phyloP scores from a whole-genome alignment of 345 rosid species.

The Raphanus raphanistrum region DNA sequence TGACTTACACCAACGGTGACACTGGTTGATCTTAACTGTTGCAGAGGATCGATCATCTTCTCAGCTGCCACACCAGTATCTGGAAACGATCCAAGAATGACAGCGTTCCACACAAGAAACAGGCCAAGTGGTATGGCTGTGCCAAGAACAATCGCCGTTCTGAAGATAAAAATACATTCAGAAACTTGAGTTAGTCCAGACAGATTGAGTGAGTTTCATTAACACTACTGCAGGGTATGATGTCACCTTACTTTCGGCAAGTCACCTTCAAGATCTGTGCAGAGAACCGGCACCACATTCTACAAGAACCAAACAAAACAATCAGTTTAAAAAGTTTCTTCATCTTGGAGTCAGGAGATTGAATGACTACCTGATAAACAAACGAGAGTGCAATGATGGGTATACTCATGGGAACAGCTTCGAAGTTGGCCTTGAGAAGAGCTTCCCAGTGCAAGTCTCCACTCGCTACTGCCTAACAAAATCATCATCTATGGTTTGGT shows the following conservation, averaged over 20 bases:
- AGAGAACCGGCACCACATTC: conserved; percentile 94
- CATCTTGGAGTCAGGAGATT: conserved; percentile 10
- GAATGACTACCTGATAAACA: conserved; percentile 75
- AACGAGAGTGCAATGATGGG: conserved; percentile 95
- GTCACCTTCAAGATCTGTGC: conserved; percentile 95
- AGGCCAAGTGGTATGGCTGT: conserved; percentile 86
- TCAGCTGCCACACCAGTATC: conserved; percentile 41
- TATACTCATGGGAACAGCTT: conserved; percentile 92
- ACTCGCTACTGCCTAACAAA: conserved; percentile 68
- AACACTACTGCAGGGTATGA: conserved; percentile 14
- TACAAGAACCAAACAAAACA: conserved; percentile 35
- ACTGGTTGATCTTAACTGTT: conserved; percentile 63
- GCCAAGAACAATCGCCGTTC: conserved; percentile 81
- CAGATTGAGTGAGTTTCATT: background rate
- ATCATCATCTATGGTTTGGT: conserved; percentile 4
- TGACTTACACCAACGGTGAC: conserved; percentile 69
- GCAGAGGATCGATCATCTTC: conserved; percentile 69
- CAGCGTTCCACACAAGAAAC: conserved; percentile 91
- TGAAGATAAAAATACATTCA: conserved; percentile 37
- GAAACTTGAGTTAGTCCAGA: conserved; percentile 1
- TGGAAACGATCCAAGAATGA: conserved; percentile 72
- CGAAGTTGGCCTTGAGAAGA: conserved; percentile 82
- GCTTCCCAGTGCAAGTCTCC: conserved; percentile 75
- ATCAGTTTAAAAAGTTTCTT: conserved; percentile 19
- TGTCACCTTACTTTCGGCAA: conserved; percentile 89